Evolutionary conservation across 1,139 yeast genomes (phyloP).

Genomic region (Taphrina confusa): DNA sequence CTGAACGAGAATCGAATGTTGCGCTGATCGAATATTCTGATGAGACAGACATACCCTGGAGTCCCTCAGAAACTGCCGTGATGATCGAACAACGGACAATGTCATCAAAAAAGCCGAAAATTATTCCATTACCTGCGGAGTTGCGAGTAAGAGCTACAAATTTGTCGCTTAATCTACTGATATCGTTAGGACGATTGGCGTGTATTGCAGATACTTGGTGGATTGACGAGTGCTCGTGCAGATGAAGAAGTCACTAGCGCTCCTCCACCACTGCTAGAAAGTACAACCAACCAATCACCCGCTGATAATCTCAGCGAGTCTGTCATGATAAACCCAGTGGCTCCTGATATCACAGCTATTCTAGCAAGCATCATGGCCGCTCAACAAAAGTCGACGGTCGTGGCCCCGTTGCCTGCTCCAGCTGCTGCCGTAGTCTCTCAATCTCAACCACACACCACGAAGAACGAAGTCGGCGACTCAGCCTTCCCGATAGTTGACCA

Average conservation of each 20-base stretch:
- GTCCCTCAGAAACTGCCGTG: constrained; percentile 17
- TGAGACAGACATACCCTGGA: constrained; percentile 19
- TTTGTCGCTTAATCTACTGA: background rate
- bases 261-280: background rate
- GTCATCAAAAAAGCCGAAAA: constrained; percentile 1
- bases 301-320: background rate
- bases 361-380: constrained; percentile 23
- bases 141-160: constrained; percentile 6
- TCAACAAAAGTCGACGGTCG: background rate
- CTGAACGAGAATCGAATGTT: constrained; percentile 3
- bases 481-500: background rate
- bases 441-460: background rate
- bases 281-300: too few species aligned
- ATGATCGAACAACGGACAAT: background rate
- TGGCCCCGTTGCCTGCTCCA: background rate
- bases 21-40: background rate
- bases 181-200: constrained; percentile 10
- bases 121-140: constrained; percentile 31
- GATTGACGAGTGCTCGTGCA: background rate
- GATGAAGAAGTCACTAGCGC: background rate
- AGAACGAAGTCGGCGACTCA: background rate
- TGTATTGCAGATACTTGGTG: constrained; percentile 13
- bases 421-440: background rate
- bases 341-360: constrained; percentile 21
- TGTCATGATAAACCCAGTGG: background rate